These are phyloP conservation scores for Lachnellula subtilissima DNA, from an alignment of 2,329 filamentous ascomycete genomes.

Conservation along the genomic window DNA sequence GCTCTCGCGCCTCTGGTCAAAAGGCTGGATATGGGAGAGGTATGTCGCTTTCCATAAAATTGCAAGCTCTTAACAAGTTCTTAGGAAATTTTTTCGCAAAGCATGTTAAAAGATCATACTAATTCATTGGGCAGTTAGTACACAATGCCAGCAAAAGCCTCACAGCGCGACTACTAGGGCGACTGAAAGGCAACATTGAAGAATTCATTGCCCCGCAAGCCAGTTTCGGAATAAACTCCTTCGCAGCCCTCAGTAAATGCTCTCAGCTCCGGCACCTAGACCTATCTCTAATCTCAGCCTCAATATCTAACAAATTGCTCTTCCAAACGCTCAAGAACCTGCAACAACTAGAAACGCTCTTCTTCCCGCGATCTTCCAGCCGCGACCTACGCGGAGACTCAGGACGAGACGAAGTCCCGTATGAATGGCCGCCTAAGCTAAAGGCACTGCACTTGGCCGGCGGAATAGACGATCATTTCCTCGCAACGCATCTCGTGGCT, in stretches of 20 bases:
- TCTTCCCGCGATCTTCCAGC: conserved; percentile 30
- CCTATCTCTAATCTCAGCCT: conserved; percentile 30
- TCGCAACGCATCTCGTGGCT: conserved; percentile 20
- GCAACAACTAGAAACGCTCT: conserved; percentile 26
- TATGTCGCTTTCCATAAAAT: too few species aligned
- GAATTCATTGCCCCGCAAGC: conserved; percentile 33
- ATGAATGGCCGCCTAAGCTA: conserved; percentile 30
- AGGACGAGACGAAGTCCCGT: conserved; percentile 8
- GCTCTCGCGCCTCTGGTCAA: conserved; percentile 27
- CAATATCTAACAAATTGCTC: conserved; percentile 28
- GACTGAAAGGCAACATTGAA: conserved; percentile 31
- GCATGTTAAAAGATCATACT: too few species aligned
- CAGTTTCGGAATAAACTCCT: conserved; percentile 31
- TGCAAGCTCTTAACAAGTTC: too few species aligned
- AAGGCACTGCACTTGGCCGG: conserved; percentile 30
- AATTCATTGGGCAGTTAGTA: conserved; percentile 15
- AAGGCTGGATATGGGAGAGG: conserved; percentile 29
- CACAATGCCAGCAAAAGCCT: conserved; percentile 29
- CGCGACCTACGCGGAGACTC: conserved; percentile 9
- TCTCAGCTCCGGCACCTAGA: conserved; percentile 28
- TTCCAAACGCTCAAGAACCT: conserved; percentile 30
- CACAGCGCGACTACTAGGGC: conserved; percentile 30
- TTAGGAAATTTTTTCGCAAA: too few species aligned
- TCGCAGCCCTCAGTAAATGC: conserved; percentile 33
- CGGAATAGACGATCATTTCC: conserved; percentile 28